Percentiles rank a stretch among this genome's conserved stretches.
Conservation (phyloP, 2,329 filamentous ascomycete species). For the Penicillium sp. region DNA sequence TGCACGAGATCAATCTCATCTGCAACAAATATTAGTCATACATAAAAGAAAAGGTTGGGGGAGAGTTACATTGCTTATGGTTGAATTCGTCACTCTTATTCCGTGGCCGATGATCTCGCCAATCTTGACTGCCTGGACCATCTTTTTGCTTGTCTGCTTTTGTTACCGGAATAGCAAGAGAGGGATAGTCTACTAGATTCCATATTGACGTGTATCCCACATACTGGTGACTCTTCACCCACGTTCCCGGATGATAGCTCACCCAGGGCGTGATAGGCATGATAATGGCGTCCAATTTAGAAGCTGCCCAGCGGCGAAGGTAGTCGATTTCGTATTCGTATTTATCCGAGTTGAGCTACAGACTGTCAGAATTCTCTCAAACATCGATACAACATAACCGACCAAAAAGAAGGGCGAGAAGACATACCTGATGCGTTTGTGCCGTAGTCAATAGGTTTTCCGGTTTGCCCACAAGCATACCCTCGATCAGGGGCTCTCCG, state of each 20-base stretch:
- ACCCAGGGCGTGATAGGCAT: slow-evolving; percentile 32
- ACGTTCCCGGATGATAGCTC: slow-evolving; percentile 27
- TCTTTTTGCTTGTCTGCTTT: slow-evolving; percentile 26
- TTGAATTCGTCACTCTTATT: slow-evolving; percentile 31
- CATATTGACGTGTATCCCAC: slow-evolving; percentile 33
- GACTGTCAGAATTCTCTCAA: neutral
- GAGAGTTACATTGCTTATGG: slow-evolving; percentile 27
- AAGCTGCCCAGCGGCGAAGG: slow-evolving; percentile 27
- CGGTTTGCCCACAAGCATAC: slow-evolving; percentile 32
- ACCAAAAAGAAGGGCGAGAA: neutral
- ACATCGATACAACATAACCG: neutral
- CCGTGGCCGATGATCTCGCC: slow-evolving; percentile 30
- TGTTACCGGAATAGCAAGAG: slow-evolving; percentile 29
- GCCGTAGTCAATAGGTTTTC: slow-evolving; percentile 23
- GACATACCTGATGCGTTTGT: slow-evolving; percentile 26
- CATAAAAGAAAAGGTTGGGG: neutral
- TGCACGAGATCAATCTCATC: slow-evolving; percentile 30
- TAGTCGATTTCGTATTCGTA: slow-evolving; percentile 25
- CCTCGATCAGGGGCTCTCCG: slow-evolving; percentile 31
- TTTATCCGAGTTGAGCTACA: slow-evolving; percentile 25
- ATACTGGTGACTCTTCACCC: slow-evolving; percentile 33
- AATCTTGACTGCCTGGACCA: slow-evolving; percentile 19
- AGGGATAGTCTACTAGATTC: slow-evolving; percentile 33
- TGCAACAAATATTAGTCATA: slow-evolving; percentile 6
- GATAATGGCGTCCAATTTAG: slow-evolving; percentile 30